Evolutionary conservation across 2,329 filamentous ascomycete genomes (phyloP), one percentile per base, ranked within the genome.

Genomic region (Meredithiella fracta): DNA sequence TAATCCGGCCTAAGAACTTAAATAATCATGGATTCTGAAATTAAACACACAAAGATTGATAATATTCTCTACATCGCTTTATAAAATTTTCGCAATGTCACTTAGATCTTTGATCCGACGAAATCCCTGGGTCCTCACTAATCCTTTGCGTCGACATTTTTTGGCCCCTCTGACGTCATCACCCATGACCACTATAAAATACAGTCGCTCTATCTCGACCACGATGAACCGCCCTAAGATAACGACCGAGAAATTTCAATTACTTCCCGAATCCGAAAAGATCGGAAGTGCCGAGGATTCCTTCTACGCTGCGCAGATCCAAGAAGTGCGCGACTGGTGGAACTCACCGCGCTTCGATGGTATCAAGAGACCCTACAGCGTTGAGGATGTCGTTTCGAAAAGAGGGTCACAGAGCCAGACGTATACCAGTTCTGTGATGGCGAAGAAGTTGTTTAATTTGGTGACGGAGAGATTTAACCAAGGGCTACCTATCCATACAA

Each of bases 361-460:
- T 59, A 96, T 97, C 73, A 92, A 85, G 73, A 78, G 92, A 49
- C 89, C 91, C 9, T 98, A 97, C 68, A 85, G 83, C 17, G 86
- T 89, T 1, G 86, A 83, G 63, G 90, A 95, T 70, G 85, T 98
- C 4, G 91, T 95, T 60, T 89, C 85, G 69, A 97, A 97, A 73
- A 78, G 92, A 60, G 92, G 92, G 8, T 83, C 88, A 5, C 77
- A 96, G 62, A 81, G 87, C 64, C 86, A 95, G 66, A 80, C 78
- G 53, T 97, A 96, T 63, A 86, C 92, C 1, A 95, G 89, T 70
- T 96, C 89, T 14, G 72, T 94, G 60, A 96, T 95, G 86, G 92
- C 91, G 0, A 78, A 87, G 65, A 97, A 98, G 71, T 77, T 98
- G 3, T 98, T 95, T 71, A 84, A 94, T 67, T 70, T 97, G 62